Conservation (phyloP, 2,329 filamentous ascomycete species). For the Penicillium sp. region DNA sequence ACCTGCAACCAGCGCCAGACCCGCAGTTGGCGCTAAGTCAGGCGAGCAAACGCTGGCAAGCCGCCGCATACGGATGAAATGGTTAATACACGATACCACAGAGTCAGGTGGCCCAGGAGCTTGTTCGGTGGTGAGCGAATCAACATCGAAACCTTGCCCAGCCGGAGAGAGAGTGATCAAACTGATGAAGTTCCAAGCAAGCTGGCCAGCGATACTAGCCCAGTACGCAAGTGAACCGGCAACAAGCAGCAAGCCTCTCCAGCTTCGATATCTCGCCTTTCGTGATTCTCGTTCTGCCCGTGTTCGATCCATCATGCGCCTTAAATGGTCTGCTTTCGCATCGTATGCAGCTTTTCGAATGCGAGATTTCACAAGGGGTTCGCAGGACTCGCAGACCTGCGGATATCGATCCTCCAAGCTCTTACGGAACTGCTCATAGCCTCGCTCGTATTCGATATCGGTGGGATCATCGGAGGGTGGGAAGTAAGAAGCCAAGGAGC, state of each 20-base stretch:
- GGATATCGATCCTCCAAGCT: constrained; percentile 80
- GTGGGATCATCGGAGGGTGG: constrained; percentile 62
- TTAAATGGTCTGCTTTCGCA: constrained; percentile 76
- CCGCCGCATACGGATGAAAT: constrained; percentile 17
- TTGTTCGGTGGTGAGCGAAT: constrained; percentile 3
- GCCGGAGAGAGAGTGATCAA: constrained; percentile 25
- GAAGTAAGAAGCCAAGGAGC: constrained; percentile 75
- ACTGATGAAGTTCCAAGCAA: constrained; percentile 42
- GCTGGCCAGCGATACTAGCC: constrained; percentile 43
- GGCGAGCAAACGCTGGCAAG: constrained; percentile 29
- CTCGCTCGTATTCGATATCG: constrained; percentile 64
- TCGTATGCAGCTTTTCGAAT: constrained; percentile 71
- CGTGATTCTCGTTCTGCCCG: constrained; percentile 35
- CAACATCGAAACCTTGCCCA: background rate
- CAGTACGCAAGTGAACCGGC: constrained; percentile 44
- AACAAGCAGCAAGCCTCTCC: constrained; percentile 44
- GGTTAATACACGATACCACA: constrained; percentile 21
- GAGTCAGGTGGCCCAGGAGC: constrained; percentile 16
- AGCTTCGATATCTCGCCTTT: constrained; percentile 37
- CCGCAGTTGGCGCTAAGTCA: constrained; percentile 35
- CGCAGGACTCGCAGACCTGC: constrained; percentile 78
- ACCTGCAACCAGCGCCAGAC: constrained; percentile 41
- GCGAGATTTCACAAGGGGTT: constrained; percentile 65
- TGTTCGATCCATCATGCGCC: constrained; percentile 68
- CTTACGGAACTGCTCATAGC: constrained; percentile 65